phyloP scores from a whole-genome alignment of 169 alveolate species.

The Amoebophrya sp. region DNA sequence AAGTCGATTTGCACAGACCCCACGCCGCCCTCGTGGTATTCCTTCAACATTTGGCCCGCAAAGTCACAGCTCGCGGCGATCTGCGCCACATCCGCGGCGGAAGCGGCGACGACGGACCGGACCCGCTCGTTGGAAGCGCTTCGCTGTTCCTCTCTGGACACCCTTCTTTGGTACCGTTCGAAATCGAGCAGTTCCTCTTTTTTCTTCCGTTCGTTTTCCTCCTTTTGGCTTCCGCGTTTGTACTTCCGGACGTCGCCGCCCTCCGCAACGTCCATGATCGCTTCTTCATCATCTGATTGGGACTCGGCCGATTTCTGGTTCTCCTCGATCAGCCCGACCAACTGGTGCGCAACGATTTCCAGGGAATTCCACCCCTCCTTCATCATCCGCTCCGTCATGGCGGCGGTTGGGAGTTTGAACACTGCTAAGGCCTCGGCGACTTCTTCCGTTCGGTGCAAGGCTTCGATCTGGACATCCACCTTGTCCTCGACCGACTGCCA shows the following conservation, averaged over 20 bases:
- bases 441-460: neutral
- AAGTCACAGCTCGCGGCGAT: too few relatives aligned
- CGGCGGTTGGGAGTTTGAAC: neutral
- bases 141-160: too few relatives aligned
- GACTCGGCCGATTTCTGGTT: neutral
- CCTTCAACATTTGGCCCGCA: too few relatives aligned
- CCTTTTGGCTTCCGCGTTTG: neutral
- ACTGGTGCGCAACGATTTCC: constrained; percentile 6
- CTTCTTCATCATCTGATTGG: neutral
- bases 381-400: neutral
- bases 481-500: neutral
- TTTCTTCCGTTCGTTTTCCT: neutral
- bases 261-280: constrained; percentile 12
- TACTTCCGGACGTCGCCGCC: neutral
- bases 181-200: too few relatives aligned
- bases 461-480: neutral
- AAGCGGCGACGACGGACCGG: too few relatives aligned
- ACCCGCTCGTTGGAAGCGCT: too few relatives aligned
- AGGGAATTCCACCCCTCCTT: neutral
- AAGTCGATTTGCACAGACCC: too few relatives aligned
- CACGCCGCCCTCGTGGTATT: too few relatives aligned
- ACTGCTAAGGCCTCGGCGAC: neutral
- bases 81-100: too few relatives aligned
- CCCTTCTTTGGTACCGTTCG: too few relatives aligned
- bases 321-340: neutral